Base-by-base conservation (phyloP, 805 yeast species). In the Candida palmyrensis region DNA sequence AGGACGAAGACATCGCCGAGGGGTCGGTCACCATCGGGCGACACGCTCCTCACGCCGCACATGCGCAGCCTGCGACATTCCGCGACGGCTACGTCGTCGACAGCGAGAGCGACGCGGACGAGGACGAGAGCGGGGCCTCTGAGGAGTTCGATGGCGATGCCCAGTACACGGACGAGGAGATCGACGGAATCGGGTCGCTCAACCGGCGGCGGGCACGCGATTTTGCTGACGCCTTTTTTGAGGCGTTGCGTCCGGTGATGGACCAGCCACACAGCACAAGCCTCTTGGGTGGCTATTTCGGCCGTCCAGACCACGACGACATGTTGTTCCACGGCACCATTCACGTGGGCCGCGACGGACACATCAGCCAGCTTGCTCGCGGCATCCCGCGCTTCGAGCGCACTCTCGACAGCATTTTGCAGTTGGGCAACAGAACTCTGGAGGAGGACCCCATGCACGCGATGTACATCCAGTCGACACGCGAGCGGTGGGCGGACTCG, bases 401-500 rank as follows among this genome's bases (percentile, higher is more conserved):
- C 6, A 48, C 57, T 2, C 40, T 58, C 30, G 59, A 48, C 23
- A 43, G 37, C 22, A 33, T 50, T 23, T 27, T 53, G 8, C 45
- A 38, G 18, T 15, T 48, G 14, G 41, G 45, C 10, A 20, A 18
- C 14, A 19, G 12, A 8, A 7, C 15, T 21, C 22, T 36, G 6
- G 38, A 39, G 17, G 29, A 40, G 18, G 51, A 37, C 35, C 46
- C 43, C 15, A 38, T 38, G 33, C 49, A 44, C 33, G 48, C 40
- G 27, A 44, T 59, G 42, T 57, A 55, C 22, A 48, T 66, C 19
- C 54, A 52, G 38, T 71, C 83, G 1, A 78, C 92, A 0, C 55
- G 62, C 10, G 79, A 77, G 31, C 68, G 95, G 43, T 86, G 95
- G 92, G 57, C 58, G 24, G 83, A 81, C 27, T 67, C 73, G 5